phyloP scores from a whole-genome alignment of 2,329 filamentous ascomycete genomes.

The Xylariaceae sp. region DNA sequence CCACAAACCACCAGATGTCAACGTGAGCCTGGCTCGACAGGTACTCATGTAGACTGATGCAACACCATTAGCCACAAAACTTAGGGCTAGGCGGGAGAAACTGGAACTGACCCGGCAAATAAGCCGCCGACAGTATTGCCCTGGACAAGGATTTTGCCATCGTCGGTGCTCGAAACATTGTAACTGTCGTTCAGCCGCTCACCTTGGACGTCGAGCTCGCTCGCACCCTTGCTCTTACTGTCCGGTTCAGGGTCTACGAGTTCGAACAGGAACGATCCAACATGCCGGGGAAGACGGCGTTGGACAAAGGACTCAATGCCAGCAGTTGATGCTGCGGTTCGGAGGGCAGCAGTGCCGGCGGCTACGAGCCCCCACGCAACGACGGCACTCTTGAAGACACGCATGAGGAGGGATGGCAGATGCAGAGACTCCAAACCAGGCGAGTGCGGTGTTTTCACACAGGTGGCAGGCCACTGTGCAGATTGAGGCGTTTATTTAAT shows the following conservation, averaged over 20 bases:
- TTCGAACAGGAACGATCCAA: constrained; percentile 10
- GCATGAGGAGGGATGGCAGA: constrained; percentile 9
- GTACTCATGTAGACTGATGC: constrained; percentile 13
- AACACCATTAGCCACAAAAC: constrained; percentile 1
- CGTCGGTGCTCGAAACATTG: constrained; percentile 8
- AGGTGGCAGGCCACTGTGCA: too few relatives aligned
- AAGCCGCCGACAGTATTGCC: constrained; percentile 14
- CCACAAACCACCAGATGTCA: constrained; percentile 19
- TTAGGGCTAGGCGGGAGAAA: too few relatives aligned
- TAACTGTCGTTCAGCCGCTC: constrained; percentile 15
- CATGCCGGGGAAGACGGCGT: constrained; percentile 15
- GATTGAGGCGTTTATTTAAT: too few relatives aligned
- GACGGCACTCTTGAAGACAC: constrained; percentile 4
- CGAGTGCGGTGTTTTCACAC: too few relatives aligned
- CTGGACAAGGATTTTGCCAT: constrained; percentile 15
- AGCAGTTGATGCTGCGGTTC: constrained; percentile 9
- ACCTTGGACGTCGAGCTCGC: background rate
- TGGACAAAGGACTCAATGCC: constrained; percentile 14
- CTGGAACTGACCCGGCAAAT: constrained; percentile 12
- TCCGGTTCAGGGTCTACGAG: constrained; percentile 1
- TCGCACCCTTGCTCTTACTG: background rate
- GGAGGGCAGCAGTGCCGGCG: constrained; percentile 6
- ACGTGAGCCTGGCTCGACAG: constrained; percentile 15
- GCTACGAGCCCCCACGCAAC: constrained; percentile 10
- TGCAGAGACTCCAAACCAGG: too few relatives aligned